A percentile compares a stretch with the other conserved stretches of the same genome.
phyloP scores from a whole-genome alignment of 345 rosid species.

The Arabis alpina region DNA sequence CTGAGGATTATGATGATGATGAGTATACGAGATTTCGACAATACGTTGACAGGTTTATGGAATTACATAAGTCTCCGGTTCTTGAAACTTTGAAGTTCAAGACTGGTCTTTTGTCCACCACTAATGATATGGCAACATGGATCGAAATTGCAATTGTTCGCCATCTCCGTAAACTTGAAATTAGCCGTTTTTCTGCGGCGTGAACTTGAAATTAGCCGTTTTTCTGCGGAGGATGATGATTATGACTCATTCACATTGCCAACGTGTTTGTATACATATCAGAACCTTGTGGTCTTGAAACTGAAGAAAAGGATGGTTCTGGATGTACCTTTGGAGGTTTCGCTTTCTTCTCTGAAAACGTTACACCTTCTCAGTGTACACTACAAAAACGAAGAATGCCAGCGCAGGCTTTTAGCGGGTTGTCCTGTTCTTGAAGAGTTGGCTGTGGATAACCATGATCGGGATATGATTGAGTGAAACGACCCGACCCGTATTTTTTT shows the following conservation, averaged over 20 bases:
- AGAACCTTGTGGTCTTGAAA: slow-evolving; percentile 8
- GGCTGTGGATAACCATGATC: too few species aligned
- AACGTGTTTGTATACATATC: background rate
- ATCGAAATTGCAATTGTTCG: background rate
- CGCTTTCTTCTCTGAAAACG: background rate
- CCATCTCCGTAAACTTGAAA: background rate
- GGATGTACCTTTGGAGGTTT: background rate
- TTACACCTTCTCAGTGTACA: background rate
- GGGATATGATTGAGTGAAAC: too few species aligned
- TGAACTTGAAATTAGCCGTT: too few species aligned
- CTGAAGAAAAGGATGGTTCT: background rate
- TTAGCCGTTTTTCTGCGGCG: background rate
- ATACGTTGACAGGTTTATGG: background rate
- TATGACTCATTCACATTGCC: background rate
- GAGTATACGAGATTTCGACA: background rate
- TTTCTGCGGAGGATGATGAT: background rate
- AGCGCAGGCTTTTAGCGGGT: too few species aligned
- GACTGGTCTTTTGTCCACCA: background rate
- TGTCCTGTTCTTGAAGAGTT: too few species aligned
- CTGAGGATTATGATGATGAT: too few species aligned
- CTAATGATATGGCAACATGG: background rate
- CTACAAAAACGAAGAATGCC: background rate
- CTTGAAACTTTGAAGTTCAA: background rate
- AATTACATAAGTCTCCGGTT: background rate
- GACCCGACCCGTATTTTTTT: too few species aligned